A percentile compares a stretch with the other conserved stretches of the same genome.
phyloP scores from a whole-genome alignment of 2,329 filamentous ascomycete species.

The Penicillium sp. region DNA sequence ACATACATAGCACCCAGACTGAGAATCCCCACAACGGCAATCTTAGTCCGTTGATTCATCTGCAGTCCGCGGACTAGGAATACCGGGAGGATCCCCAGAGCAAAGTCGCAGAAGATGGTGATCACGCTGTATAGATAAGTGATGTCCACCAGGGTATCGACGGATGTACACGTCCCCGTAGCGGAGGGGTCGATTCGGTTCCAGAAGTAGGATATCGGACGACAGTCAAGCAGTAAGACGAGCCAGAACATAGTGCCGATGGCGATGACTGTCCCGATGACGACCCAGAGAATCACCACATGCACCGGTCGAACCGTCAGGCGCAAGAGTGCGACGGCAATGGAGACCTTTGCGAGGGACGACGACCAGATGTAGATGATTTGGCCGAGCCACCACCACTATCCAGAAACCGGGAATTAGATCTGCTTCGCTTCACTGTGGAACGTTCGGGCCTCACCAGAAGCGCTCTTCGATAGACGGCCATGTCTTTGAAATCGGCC shows the following conservation, averaged over 20 bases:
- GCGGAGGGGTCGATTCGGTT: conserved; percentile 22
- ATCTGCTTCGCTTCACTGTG: too few relatives aligned
- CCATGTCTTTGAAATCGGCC: conserved; percentile 3
- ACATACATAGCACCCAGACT: conserved; percentile 50
- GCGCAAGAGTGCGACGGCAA: conserved; percentile 51
- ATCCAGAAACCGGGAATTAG: neutral
- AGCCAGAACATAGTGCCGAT: conserved; percentile 49
- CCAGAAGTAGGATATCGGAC: conserved; percentile 52
- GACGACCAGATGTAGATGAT: conserved; percentile 53
- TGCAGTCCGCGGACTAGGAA: conserved; percentile 53
- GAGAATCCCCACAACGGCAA: conserved; percentile 51
- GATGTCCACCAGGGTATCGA: conserved; percentile 8
- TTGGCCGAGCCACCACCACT: conserved; percentile 57
- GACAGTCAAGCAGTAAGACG: conserved; percentile 50
- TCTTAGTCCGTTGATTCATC: conserved; percentile 51
- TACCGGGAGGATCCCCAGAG: conserved; percentile 49
- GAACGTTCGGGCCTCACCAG: conserved; percentile 13
- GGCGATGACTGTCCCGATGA: conserved; percentile 41
- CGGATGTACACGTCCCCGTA: conserved; percentile 41
- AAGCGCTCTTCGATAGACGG: conserved; percentile 8
- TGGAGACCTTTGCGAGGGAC: conserved; percentile 47
- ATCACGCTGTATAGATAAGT: conserved; percentile 50
- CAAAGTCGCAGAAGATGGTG: conserved; percentile 47
- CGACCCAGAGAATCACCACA: conserved; percentile 42
- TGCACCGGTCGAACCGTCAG: conserved; percentile 45